phyloP scores from a whole-genome alignment of 2,329 filamentous ascomycete genomes.

The Aspergillus persii region DNA sequence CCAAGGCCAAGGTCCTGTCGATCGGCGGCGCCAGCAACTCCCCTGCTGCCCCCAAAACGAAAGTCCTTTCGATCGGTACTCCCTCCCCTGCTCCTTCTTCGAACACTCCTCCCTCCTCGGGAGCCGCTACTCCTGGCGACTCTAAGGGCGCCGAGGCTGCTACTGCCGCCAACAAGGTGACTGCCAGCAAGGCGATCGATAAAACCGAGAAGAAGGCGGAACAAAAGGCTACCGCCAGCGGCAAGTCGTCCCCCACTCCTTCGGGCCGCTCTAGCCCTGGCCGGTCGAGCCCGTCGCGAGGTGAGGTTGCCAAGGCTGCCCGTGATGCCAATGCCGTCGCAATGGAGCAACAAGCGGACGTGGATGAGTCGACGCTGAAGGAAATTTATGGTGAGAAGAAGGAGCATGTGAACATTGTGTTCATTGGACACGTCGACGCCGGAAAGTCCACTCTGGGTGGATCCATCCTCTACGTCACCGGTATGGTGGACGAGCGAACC shows the following conservation, averaged over 20 bases:
- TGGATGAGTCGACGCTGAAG: slow-evolving; percentile 80
- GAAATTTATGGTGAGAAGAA: slow-evolving; percentile 87
- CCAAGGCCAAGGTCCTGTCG: slow-evolving; percentile 60
- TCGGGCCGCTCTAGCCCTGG: slow-evolving; percentile 79
- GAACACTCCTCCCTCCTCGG: slow-evolving; percentile 42
- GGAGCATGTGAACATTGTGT: slow-evolving; percentile 87
- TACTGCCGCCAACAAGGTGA: slow-evolving; percentile 74
- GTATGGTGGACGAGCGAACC: slow-evolving; percentile 99
- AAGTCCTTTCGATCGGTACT: slow-evolving; percentile 74
- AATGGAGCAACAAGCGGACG: slow-evolving; percentile 75
- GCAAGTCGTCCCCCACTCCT: slow-evolving; percentile 75
- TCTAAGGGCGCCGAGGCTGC: slow-evolving; percentile 48
- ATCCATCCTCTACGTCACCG: slow-evolving; percentile 86
- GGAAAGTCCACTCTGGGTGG: slow-evolving; percentile 96
- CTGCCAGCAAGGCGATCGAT: slow-evolving; percentile 84
- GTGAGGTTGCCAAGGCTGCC: slow-evolving; percentile 55
- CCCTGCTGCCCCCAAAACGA: slow-evolving; percentile 57
- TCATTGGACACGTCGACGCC: slow-evolving; percentile 96
- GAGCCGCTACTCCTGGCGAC: slow-evolving; percentile 53
- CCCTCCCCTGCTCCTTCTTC: slow-evolving; percentile 34
- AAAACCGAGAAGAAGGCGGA: slow-evolving; percentile 73
- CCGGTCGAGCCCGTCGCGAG: slow-evolving; percentile 70
- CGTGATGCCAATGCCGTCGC: slow-evolving; percentile 80
- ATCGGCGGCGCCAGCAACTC: slow-evolving; percentile 54
- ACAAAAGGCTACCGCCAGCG: slow-evolving; percentile 53